Base-by-base conservation (phyloP, 169 alveolate species). In the Eimeria acervulina region DNA sequence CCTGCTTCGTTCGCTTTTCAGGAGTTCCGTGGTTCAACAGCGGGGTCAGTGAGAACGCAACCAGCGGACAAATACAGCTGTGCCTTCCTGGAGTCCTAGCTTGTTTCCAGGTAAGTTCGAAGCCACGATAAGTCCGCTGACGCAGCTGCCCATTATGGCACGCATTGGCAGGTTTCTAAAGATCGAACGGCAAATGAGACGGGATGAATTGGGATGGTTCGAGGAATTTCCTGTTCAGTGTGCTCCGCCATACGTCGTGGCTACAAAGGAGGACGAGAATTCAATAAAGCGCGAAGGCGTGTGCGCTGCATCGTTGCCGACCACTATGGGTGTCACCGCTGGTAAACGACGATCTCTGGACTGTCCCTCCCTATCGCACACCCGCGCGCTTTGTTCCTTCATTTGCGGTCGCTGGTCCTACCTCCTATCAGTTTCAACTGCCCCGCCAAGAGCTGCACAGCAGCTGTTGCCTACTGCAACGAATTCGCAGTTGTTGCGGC, bases 81-180 rank as follows among this genome's bases (percentile, higher is more conserved):
- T 98, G 99, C 72, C 96, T 98, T 66, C 99, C 99, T 7, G 99
- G 99, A 15, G 98, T 98, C 78, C 98, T 99, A n/a, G 99, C 99
- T 21, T 99, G 99, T 91, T 99, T 99, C 96, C 98, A 98, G 96
- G 96, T 95, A 52, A n/a, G 97, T 17, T 38, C 40, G 33, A 15
- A 3, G 81, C 52, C 33, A 51, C 33, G 95, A 21, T 33, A n/a
- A 2, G 23, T 7, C 85, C 10, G 51, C 85, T 38, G 85, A 23
- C 33, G 15, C 36, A 74, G 38, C 55, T 36, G 59, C 33, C 8
- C 17, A 42, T 12, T 36, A 26, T 40, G 85, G 51, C 21, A 6
- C 55, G 31, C 3, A 38, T 0, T 52, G 40, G 44, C 55, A 52
- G 70, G 36, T 13, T 5, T 21, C 36, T 31, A 17, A 15, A 44